Evolutionary conservation across 2,329 filamentous ascomycete genomes (phyloP).

Genomic region (Exophiala viscosa): DNA sequence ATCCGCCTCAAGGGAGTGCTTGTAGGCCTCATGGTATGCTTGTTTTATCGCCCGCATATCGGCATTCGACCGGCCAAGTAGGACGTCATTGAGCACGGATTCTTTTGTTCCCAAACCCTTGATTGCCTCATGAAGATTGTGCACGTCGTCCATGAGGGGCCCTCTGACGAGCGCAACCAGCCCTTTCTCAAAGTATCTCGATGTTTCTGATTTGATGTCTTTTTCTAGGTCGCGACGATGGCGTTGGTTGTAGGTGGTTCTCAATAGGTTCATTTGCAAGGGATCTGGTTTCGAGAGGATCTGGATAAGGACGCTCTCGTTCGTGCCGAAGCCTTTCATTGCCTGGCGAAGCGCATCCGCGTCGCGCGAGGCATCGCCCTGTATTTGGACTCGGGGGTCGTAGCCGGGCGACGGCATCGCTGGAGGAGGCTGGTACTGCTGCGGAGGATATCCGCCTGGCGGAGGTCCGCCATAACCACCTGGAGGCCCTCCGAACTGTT

Average conservation of each 20-base stretch:
- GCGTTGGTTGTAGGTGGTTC: conserved; percentile 61
- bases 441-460: conserved; percentile 35
- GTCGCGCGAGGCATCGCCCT: conserved; percentile 62
- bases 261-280: conserved; percentile 67
- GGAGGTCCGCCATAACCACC: conserved; percentile 35
- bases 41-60: conserved; percentile 83
- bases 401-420: conserved; percentile 68
- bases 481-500: conserved; percentile 7
- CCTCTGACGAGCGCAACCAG: conserved; percentile 73
- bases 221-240: conserved; percentile 66
- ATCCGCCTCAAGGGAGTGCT: conserved; percentile 63
- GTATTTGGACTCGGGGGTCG: conserved; percentile 59
- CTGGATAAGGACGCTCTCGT: conserved; percentile 72
- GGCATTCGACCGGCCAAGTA: conserved; percentile 78
- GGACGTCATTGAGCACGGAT: conserved; percentile 75
- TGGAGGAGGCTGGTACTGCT: conserved; percentile 49
- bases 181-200: conserved; percentile 69
- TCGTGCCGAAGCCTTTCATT: conserved; percentile 92
- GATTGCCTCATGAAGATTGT: conserved; percentile 67
- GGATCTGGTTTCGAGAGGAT: conserved; percentile 71
- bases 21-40: conserved; percentile 67
- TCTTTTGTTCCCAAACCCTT: conserved; percentile 83
- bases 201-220: conserved; percentile 75
- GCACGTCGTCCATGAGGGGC: conserved; percentile 72
- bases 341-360: conserved; percentile 70